Conservation (phyloP, 768 basidiomycete genomes). For the Chalciporus chontae region DNA sequence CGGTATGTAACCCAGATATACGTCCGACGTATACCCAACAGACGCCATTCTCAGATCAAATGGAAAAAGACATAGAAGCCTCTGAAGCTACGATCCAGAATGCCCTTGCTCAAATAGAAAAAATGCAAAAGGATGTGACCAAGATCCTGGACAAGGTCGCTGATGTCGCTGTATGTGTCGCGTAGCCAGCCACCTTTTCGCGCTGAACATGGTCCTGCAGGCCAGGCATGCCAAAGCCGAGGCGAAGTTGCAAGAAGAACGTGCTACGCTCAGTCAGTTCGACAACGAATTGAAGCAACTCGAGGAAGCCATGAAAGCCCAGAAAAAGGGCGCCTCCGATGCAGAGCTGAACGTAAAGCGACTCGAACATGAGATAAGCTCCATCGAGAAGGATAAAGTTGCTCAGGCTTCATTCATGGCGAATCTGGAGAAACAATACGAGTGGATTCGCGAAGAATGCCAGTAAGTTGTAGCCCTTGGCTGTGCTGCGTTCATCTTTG, state of each 20-base stretch:
- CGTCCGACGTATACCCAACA: neutral
- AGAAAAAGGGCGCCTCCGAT: slow-evolving; percentile 67
- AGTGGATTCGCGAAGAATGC: slow-evolving; percentile 88
- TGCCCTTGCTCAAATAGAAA: slow-evolving; percentile 45
- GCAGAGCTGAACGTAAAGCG: slow-evolving; percentile 63
- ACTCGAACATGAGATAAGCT: slow-evolving; percentile 66
- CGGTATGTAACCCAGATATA: slow-evolving; percentile 45
- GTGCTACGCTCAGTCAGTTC: slow-evolving; percentile 82
- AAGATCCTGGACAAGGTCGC: slow-evolving; percentile 49
- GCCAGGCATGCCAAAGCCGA: slow-evolving; percentile 62
- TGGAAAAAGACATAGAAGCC: slow-evolving; percentile 29
- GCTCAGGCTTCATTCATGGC: slow-evolving; percentile 47
- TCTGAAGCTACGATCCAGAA: slow-evolving; percentile 18
- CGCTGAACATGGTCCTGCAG: slow-evolving; percentile 29
- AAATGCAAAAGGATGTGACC: slow-evolving; percentile 60
- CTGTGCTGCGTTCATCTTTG: neutral
- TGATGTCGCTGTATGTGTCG: slow-evolving; percentile 20
- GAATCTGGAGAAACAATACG: slow-evolving; percentile 74
- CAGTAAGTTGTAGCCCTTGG: slow-evolving; percentile 50
- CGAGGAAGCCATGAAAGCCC: slow-evolving; percentile 75
- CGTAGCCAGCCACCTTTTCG: neutral
- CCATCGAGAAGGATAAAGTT: slow-evolving; percentile 61
- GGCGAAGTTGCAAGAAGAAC: slow-evolving; percentile 74
- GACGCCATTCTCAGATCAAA: slow-evolving; percentile 18
- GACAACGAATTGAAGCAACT: slow-evolving; percentile 85